phyloP scores from a whole-genome alignment of 192 early-diverging fungal genomes.

The Endogone sp. region DNA sequence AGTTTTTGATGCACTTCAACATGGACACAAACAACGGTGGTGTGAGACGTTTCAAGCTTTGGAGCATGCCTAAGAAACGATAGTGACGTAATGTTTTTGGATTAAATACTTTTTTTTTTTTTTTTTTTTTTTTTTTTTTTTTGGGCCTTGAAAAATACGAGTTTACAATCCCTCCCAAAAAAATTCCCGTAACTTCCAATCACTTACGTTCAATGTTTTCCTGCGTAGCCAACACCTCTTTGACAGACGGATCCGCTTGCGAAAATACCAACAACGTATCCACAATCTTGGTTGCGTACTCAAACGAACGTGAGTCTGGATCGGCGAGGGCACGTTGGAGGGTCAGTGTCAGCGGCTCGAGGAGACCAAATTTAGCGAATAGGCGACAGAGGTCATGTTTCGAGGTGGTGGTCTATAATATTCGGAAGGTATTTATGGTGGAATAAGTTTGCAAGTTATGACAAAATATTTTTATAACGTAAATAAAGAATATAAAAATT shows the following conservation, averaged over 20 bases:
- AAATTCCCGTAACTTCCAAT: background rate
- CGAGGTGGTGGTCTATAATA: slow-evolving; percentile 41
- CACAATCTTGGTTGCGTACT: slow-evolving; percentile 40
- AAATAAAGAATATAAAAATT: too few species aligned
- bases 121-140: too few species aligned
- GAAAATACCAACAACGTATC: slow-evolving; percentile 53
- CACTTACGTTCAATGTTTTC: slow-evolving; percentile 36
- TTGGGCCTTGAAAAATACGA: background rate
- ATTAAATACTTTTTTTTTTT: too few species aligned
- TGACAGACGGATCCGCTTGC: slow-evolving; percentile 47
- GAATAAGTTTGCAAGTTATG: too few species aligned
- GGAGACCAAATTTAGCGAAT: slow-evolving; percentile 45
- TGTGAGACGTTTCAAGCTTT: slow-evolving; percentile 34
- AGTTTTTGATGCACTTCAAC: slow-evolving; percentile 59
- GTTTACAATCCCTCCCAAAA: slow-evolving; percentile 1
- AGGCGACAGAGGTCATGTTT: slow-evolving; percentile 54
- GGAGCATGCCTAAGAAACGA: slow-evolving; percentile 32
- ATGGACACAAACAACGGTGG: slow-evolving; percentile 33
- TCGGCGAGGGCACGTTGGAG: slow-evolving; percentile 37
- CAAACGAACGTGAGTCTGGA: slow-evolving; percentile 18
- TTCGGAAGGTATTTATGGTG: background rate
- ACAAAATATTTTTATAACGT: too few species aligned
- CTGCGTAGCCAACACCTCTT: slow-evolving; percentile 41
- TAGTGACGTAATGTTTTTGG: background rate
- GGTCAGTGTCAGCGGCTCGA: slow-evolving; percentile 39